Evolutionary conservation across 2,329 filamentous ascomycete genomes (phyloP), one percentile per base, ranked within the genome.

Genomic region (Talaromyces funiculosus): DNA sequence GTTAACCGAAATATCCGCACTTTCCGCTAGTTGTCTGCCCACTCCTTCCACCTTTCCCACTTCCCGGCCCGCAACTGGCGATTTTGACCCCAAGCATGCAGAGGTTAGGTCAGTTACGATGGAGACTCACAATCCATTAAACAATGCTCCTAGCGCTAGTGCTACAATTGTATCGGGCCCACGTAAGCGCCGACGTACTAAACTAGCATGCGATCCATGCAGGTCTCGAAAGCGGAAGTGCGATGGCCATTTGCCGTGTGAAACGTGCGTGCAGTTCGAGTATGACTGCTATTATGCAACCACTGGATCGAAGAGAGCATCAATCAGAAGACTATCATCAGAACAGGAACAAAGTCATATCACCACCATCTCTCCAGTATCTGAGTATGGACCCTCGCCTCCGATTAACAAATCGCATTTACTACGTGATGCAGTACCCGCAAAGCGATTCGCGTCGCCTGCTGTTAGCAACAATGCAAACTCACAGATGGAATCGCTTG

Each of bases 171-270:
- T 43, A 31, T n/a, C 45, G 35, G 33, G 42, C 53, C 57, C 69
- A 72, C 57, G 73, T 72, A 65, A 55, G 26, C 60, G 60, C 9
- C 60, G 60, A 10, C 77, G 80, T 1, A 77, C 80, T 24, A 76
- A 75, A 40, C 62, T 78, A 8, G 80, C 80, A 22, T 82, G 80
- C 64, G 72, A 79, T 60, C 78, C 80, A 18, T 85, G 83, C 60
- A 77, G 83, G 37, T 76, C 82, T 12, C 78, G 82, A 53, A 85
- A 85, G 68, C 77, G 83, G 49, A 81, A 82, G 70, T 85, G 83
- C 64, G 80, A 84, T 63, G 82, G 82, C 12, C 72, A 72, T 5
- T 72, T 77, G 42, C 83, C 83, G 0, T 85, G 83, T 66, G 75
- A 75, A 53, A 81, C 80, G 35, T 85, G 83, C 67, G 71, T 77